Evolutionary conservation across 2,329 filamentous ascomycete species (phyloP).

Genomic region (Calonectria pseudoturangicola): DNA sequence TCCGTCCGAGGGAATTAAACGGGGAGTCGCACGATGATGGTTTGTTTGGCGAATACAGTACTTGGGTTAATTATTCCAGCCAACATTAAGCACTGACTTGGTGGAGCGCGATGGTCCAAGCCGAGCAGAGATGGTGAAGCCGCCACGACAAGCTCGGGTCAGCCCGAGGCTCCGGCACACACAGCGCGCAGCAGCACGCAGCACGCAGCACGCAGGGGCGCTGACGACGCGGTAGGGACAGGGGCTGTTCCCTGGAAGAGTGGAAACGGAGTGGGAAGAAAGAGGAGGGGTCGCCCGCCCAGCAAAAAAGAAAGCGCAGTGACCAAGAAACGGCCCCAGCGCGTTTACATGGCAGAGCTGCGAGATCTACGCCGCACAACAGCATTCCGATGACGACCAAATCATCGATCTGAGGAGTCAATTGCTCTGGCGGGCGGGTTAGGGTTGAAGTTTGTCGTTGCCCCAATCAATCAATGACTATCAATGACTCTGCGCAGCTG

Average conservation of each 20-base stretch:
- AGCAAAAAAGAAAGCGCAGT: not conserved
- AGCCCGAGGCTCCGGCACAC: slow-evolving; percentile 19
- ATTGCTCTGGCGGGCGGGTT: not conserved
- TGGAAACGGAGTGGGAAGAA: too few species aligned
- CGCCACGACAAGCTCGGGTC: slow-evolving; percentile 25
- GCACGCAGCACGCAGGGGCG: not conserved
- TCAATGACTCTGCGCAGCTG: too few species aligned
- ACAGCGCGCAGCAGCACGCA: not conserved
- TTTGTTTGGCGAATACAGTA: not conserved
- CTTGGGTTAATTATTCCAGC: not conserved
- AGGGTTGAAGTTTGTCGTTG: slow-evolving; percentile 10
- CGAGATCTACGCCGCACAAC: slow-evolving; percentile 23
- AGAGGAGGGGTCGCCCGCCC: not conserved
- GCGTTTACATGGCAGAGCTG: not conserved
- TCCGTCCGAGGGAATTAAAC: not conserved
- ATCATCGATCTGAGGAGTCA: slow-evolving; percentile 16
- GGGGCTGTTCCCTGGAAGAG: not conserved
- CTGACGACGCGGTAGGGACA: not conserved
- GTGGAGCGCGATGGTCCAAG: too few species aligned
- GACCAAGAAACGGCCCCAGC: not conserved
- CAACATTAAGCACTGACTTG: not conserved
- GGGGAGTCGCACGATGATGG: not conserved
- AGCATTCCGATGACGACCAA: slow-evolving; percentile 11
- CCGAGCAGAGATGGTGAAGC: slow-evolving; percentile 3
- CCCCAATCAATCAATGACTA: slow-evolving; percentile 5